Base-by-base conservation (phyloP, 73 alveolate genomes). In the Paraurostyla sp. region DNA sequence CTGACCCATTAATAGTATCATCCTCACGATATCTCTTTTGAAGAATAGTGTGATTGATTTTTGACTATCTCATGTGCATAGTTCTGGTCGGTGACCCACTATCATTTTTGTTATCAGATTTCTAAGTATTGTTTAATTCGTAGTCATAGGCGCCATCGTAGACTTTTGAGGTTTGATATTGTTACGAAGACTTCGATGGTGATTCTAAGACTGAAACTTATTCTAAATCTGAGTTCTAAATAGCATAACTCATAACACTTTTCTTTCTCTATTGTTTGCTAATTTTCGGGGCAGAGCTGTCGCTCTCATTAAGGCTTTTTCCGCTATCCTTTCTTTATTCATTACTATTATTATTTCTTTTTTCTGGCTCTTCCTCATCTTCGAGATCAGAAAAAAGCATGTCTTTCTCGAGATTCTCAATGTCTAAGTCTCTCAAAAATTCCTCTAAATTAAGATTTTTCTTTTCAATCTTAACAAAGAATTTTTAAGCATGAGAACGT, bases 401-500 rank as follows among this genome's bases (percentile, higher is more conserved):
- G 52, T 36, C 71, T 57, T 58, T 76, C 43, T 76, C 89, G 0
- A 87, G 84, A 20, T 87, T 84, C 29, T 75, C 25, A 27, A 87
- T 49, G 43, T 87, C 94, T n/a, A 87, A 76, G 27, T 78, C 85
- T 57, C 60, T 57, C 33, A 87, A 42, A 45, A 87, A 87, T 35
- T 87, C 87, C 41, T 87, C 94, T 4, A 87, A 80, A 30, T 75
- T 78, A 35, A 76, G 22, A 23, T 71, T 20, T 33, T 95, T 95
- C 92, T 90, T 95, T 36, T 93, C 96, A 29, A 95, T 80, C 71
- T 93, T 95, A 60, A 93, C 94, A 80, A 95, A 87, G 94, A 88
- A 95, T 85, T 95, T 95, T 57, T 95, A 95, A 1, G 98, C 97
- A 91, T 95, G 98, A 0, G 97, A 91, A 29, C 97, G 78, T 18